Conservation (phyloP, 2,329 filamentous ascomycete genomes). For the Penicillium sp. region DNA sequence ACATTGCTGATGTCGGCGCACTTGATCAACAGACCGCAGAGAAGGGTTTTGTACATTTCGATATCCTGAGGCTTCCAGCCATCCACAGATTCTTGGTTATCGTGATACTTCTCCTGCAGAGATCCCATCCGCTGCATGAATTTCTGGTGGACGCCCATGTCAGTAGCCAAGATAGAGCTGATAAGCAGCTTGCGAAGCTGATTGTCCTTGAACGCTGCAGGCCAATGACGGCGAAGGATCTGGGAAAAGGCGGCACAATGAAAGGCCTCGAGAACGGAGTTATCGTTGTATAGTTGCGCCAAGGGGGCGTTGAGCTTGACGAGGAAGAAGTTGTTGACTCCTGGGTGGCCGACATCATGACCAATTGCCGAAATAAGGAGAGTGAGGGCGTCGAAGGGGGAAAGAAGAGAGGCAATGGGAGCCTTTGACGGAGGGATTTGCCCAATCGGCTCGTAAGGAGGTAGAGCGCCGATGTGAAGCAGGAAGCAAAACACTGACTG, state of each 20-base stretch:
- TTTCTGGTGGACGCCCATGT: conserved; percentile 95
- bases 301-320: conserved; percentile 86
- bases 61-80: conserved; percentile 71
- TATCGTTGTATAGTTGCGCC: conserved; percentile 93
- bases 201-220: conserved; percentile 68
- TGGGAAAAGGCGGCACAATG: conserved; percentile 97
- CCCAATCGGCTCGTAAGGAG: conserved; percentile 54
- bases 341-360: conserved; percentile 94
- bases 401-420: conserved; percentile 68
- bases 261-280: conserved; percentile 92
- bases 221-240: conserved; percentile 90
- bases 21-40: conserved; percentile 92
- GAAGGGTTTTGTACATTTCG: conserved; percentile 70
- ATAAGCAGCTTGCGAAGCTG: conserved; percentile 88
- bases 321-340: conserved; percentile 96
- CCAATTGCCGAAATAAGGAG: conserved; percentile 93
- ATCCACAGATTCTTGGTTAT: conserved; percentile 58
- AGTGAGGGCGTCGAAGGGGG: conserved; percentile 80
- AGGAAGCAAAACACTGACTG: conserved; percentile 91
- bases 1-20: conserved; percentile 99
- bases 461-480: conserved; percentile 69
- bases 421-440: conserved; percentile 45
- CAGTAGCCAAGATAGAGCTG: conserved; percentile 92
- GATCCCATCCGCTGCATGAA: conserved; percentile 88
- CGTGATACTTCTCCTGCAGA: conserved; percentile 70